phyloP scores from a whole-genome alignment of 768 basidiomycete species.

The Agaricus subrufescens region DNA sequence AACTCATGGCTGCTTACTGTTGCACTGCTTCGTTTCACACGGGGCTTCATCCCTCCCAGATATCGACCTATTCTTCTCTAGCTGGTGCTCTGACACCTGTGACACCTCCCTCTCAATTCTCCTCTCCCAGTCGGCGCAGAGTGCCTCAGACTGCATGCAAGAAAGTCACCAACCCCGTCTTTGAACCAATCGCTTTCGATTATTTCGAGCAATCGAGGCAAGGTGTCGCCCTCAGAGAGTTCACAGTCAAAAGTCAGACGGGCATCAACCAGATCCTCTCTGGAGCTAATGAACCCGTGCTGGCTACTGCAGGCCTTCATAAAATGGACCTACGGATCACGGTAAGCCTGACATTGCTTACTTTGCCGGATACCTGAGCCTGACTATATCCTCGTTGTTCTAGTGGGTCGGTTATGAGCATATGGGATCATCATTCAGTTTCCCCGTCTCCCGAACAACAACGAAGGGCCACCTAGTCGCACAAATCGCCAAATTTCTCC shows the following conservation, averaged over 20 bases:
- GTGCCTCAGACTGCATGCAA: conserved; percentile 10
- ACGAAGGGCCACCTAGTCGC: conserved; percentile 9
- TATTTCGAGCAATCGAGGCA: conserved; percentile 10
- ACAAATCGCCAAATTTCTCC: conserved; percentile 8
- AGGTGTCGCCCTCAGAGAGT: conserved; percentile 11
- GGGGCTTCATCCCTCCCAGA: conserved; percentile 9
- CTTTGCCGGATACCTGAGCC: no score
- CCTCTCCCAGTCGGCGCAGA: conserved; percentile 3
- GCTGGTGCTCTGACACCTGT: conserved; percentile 9
- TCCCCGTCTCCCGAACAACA: conserved; percentile 3
- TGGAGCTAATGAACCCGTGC: conserved; percentile 10
- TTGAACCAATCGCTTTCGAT: conserved; percentile 10
- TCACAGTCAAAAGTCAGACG: neutral
- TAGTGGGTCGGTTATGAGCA: conserved; percentile 14
- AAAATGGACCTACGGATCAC: conserved; percentile 10
- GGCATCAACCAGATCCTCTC: conserved; percentile 8
- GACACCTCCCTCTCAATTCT: neutral
- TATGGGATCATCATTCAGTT: conserved; percentile 8
- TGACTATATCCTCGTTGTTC: neutral
- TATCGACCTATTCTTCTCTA: conserved; percentile 9
- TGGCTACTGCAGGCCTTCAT: neutral
- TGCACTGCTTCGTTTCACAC: conserved; percentile 3
- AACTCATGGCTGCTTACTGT: conserved; percentile 4
- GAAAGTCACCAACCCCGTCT: neutral
- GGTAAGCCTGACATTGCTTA: neutral